These are phyloP conservation scores for Populus euphratica DNA, from an alignment of 345 rosid species.

Conservation along the genomic window DNA sequence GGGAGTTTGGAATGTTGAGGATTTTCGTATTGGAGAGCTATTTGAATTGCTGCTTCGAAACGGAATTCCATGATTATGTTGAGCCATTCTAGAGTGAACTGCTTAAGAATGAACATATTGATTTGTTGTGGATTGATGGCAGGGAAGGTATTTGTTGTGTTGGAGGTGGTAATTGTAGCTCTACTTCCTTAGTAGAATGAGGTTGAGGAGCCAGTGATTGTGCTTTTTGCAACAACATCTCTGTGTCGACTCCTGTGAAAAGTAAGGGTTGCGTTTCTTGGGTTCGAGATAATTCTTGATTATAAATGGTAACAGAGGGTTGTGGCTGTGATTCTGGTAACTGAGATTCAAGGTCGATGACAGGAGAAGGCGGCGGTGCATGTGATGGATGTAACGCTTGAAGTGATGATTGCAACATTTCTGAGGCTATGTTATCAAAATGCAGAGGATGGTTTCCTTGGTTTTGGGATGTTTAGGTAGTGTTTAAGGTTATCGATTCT, in stretches of 20 bases:
- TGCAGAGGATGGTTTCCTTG: background rate
- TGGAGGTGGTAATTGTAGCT: background rate
- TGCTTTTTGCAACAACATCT: background rate
- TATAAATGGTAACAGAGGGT: background rate
- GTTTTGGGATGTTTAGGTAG: too few relatives aligned
- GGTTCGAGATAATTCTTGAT: background rate
- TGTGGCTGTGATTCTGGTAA: background rate
- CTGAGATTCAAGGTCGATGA: background rate
- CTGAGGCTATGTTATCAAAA: background rate
- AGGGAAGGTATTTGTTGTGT: background rate
- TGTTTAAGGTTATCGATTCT: too few relatives aligned
- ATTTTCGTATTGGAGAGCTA: background rate
- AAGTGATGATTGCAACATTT: background rate
- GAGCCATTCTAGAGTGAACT: background rate
- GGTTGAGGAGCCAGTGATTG: background rate
- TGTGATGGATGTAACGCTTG: background rate
- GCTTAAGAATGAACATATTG: background rate
- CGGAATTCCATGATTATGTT: background rate
- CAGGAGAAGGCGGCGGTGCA: background rate
- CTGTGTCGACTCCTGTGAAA: background rate
- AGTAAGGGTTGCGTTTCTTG: background rate
- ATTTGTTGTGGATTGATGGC: background rate
- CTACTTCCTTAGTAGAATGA: background rate
- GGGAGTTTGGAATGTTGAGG: background rate
- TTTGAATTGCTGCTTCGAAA: background rate